A percentile compares a stretch with the other conserved stretches of the same genome.
These are phyloP conservation scores for Sporothrix dimorphospora DNA, from an alignment of 2,329 filamentous ascomycete species.

Conservation along the genomic window DNA sequence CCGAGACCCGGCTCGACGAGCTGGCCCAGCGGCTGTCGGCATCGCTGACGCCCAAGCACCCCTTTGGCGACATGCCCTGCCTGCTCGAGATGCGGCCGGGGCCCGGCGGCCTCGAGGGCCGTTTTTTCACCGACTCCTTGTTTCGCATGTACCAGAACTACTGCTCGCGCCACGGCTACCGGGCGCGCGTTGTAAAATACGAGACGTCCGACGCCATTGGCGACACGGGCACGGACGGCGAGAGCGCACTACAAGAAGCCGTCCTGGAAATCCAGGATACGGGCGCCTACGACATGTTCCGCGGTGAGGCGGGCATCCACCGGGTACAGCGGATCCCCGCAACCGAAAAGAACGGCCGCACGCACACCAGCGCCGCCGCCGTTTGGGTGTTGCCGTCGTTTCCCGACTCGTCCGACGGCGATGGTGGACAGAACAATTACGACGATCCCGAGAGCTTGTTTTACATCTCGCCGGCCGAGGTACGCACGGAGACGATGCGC, in stretches of 20 bases:
- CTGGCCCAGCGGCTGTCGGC: slow-evolving; percentile 72
- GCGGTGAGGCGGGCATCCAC: slow-evolving; percentile 91
- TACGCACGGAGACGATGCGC: slow-evolving; percentile 85
- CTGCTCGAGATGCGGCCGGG: slow-evolving; percentile 91
- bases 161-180: slow-evolving; percentile 70
- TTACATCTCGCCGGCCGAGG: slow-evolving; percentile 83
- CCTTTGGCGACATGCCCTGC: slow-evolving; percentile 87
- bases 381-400: slow-evolving; percentile 91
- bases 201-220: slow-evolving; percentile 71
- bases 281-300: slow-evolving; percentile 79
- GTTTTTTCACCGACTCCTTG: slow-evolving; percentile 84
- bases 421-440: slow-evolving; percentile 58
- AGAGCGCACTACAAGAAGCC: slow-evolving; percentile 79
- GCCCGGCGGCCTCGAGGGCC: slow-evolving; percentile 87
- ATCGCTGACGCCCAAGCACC: slow-evolving; percentile 82
- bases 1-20: slow-evolving; percentile 61
- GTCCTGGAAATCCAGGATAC: slow-evolving; percentile 78
- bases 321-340: slow-evolving; percentile 90
- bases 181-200: slow-evolving; percentile 73
- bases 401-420: slow-evolving; percentile 37
- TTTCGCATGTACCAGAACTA: slow-evolving; percentile 84
- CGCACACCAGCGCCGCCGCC: slow-evolving; percentile 89
- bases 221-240: slow-evolving; percentile 57
- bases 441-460: slow-evolving; percentile 90
- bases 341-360: slow-evolving; percentile 88